Evolutionary conservation across 108 stramenopile genomes (phyloP), one percentile per base, ranked within the genome.

Genomic region (Cyclotella cryptica): DNA sequence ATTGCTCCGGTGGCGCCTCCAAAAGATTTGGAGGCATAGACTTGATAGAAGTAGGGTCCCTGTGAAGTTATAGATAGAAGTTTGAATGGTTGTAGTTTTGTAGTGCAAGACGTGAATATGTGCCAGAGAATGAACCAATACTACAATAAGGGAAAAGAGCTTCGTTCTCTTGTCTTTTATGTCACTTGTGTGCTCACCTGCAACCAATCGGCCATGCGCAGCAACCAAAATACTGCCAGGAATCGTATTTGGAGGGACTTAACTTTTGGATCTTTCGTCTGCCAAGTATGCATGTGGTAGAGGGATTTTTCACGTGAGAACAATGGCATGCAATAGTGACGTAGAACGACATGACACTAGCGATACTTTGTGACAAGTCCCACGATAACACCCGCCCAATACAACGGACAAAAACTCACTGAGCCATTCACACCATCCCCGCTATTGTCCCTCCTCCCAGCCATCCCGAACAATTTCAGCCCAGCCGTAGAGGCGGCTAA

Each of bases 181-280:
- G 35, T 35, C 35, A 6, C 4, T 35, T 35, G 2, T 35, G 35
- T 35, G 2, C 35, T 35, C 35, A 83, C 96, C 86, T 99, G 99
- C n/a, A 99, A 85, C 99, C 99, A 99, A 85, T 99, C 99, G 14
- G 97, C 92, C 65, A 97, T 90, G 39, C 97, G 87, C 42, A 97
- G 69, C 49, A 98, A 69, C 88, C 97, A 96, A 93, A 98, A 98
- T n/a, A 98, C 97, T 17, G 86, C 55, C 27, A 99, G 75, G 83
- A 97, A 99, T 35, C 85, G 75, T 11, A 84, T 59, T 70, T 93
- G 96, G 15, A 95, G 85, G 7, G 85, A 78, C 41, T 83, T 77
- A 29, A 96, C 75, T 51, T 75, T 77, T 10, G 75, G 71, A 73
- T 83, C 75, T 40, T 72, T 83, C 22, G 46, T 40, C 65, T 41